phyloP scores from a whole-genome alignment of 2,329 filamentous ascomycete species.

The Xylariaceae sp. region DNA sequence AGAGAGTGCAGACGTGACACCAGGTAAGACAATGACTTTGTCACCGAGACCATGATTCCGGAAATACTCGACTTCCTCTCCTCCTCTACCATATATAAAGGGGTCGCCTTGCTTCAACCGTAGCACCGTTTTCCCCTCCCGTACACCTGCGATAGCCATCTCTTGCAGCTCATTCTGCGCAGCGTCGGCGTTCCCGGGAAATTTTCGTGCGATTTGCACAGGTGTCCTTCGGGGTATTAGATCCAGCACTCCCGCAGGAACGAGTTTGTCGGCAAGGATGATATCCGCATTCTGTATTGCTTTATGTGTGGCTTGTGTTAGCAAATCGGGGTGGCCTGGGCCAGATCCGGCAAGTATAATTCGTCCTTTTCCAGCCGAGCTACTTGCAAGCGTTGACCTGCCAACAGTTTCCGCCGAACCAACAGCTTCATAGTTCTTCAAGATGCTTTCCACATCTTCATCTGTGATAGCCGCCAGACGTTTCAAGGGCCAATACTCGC shows the following conservation, averaged over 20 bases:
- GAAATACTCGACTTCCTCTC: slow-evolving; percentile 89
- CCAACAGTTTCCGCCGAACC: slow-evolving; percentile 14
- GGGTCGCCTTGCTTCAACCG: slow-evolving; percentile 95
- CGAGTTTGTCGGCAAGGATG: slow-evolving; percentile 82
- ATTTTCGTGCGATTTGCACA: slow-evolving; percentile 91
- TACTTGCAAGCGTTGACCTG: slow-evolving; percentile 11
- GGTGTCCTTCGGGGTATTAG: slow-evolving; percentile 86
- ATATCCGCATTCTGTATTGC: slow-evolving; percentile 72
- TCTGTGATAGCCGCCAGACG: slow-evolving; percentile 77
- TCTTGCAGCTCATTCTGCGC: slow-evolving; percentile 87
- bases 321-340: slow-evolving; percentile 85
- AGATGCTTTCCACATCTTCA: slow-evolving; percentile 69
- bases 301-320: slow-evolving; percentile 77
- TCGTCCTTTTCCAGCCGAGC: slow-evolving; percentile 46
- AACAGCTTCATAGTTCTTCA: slow-evolving; percentile 62
- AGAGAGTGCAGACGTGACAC: slow-evolving; percentile 82
- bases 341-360: slow-evolving; percentile 90
- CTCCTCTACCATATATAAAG: slow-evolving; percentile 91
- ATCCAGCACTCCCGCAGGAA: slow-evolving; percentile 78
- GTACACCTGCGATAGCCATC: slow-evolving; percentile 65
- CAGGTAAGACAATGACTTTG: slow-evolving; percentile 69
- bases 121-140: slow-evolving; percentile 71
- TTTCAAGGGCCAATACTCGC: slow-evolving; percentile 95
- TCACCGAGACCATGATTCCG: slow-evolving; percentile 63
- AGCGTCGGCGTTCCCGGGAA: slow-evolving; percentile 91